These are phyloP conservation scores for Gynandropsis gynandra DNA, from an alignment of 345 rosid genomes.

Conservation along the genomic window DNA sequence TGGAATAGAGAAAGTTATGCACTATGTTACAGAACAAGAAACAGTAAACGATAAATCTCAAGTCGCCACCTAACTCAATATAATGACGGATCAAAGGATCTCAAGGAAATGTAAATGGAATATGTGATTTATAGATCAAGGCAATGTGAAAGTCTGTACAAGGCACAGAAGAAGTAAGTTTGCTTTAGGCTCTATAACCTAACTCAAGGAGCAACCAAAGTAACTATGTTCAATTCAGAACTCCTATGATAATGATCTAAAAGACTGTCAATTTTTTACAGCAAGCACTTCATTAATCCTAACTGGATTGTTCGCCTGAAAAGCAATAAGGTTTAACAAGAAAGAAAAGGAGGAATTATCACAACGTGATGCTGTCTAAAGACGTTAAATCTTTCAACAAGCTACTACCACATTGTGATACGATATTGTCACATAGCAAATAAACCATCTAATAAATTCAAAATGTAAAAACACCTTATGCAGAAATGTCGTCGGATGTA, in stretches of 20 bases:
- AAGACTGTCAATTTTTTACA: constrained; percentile 4
- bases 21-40: constrained; percentile 16
- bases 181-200: too few relatives aligned
- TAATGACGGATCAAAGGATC: background rate
- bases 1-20: background rate
- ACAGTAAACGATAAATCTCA: constrained; percentile 10
- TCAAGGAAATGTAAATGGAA: too few relatives aligned
- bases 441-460: constrained; percentile 6
- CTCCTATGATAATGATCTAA: background rate
- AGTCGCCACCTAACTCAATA: constrained; percentile 11
- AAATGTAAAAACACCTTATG: constrained; percentile 53
- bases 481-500: constrained; percentile 51
- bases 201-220: constrained; percentile 6
- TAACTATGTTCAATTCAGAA: background rate
- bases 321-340: background rate
- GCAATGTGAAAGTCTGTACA: too few relatives aligned
- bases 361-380: constrained; percentile 1
- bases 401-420: background rate
- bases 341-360: constrained; percentile 9
- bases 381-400: background rate
- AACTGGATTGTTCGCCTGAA: constrained; percentile 5
- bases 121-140: too few relatives aligned
- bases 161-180: too few relatives aligned
- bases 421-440: background rate
- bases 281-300: constrained; percentile 1